A percentile compares a stretch with the other conserved stretches of the same genome.
Evolutionary conservation across 768 basidiomycete genomes (phyloP).

Genomic region (Trametes cingulata): DNA sequence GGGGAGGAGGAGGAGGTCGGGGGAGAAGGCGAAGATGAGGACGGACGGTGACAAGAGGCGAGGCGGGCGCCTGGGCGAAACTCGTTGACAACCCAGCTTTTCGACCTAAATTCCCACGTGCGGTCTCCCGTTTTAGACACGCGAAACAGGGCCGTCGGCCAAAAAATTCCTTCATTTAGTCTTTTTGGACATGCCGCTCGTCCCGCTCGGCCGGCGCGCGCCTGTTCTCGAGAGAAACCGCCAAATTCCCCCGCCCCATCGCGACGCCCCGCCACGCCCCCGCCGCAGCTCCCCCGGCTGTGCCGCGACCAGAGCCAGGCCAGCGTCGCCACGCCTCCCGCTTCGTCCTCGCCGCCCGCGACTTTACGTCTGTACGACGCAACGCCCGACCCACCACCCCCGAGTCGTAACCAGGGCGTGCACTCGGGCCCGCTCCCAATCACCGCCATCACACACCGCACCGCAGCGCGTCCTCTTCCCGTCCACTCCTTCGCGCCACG

Average conservation of each 20-base stretch:
- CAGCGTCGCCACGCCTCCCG: background rate
- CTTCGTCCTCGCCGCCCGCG: background rate
- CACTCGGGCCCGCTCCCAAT: conserved; percentile 9
- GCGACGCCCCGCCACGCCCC: conserved; percentile 9
- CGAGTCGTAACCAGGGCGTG: conserved; percentile 1
- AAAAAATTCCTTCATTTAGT: conserved; percentile 20
- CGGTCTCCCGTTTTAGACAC: conserved; percentile 11
- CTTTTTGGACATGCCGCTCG: conserved; percentile 15
- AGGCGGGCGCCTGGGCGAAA: conserved; percentile 20
- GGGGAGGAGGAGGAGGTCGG: conserved; percentile 17
- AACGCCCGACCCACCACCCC: background rate
- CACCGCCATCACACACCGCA: conserved; percentile 7
- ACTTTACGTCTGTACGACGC: conserved; percentile 6
- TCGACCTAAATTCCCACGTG: conserved; percentile 23
- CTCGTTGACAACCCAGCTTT: conserved; percentile 23
- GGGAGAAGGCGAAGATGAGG: conserved; percentile 24
- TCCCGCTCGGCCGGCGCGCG: conserved; percentile 12
- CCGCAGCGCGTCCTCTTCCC: background rate
- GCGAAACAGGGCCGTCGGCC: conserved; percentile 22
- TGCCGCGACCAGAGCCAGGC: background rate
- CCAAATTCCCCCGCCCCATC: conserved; percentile 7
- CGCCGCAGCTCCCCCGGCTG: conserved; percentile 8
- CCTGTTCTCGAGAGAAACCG: background rate
- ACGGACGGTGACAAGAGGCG: conserved; percentile 19
- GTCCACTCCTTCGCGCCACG: background rate